Conservation (phyloP, 2,329 filamentous ascomycete species). For the Fusarium sp. region DNA sequence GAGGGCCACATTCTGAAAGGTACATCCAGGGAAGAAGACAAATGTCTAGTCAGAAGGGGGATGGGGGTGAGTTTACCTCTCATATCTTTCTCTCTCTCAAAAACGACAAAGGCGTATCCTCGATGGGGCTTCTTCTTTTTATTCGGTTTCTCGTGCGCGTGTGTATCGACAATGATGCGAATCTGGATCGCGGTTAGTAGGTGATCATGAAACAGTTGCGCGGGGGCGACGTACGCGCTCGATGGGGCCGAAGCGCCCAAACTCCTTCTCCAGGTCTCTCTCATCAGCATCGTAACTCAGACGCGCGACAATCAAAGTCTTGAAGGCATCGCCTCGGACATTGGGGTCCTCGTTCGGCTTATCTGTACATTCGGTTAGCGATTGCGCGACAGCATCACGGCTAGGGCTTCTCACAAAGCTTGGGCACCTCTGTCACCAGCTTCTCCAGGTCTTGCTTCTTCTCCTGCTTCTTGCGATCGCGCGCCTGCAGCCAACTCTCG, state of each 20-base stretch:
- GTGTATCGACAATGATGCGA: slow-evolving; percentile 81
- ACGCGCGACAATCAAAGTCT: slow-evolving; percentile 89
- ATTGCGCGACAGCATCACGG: background rate
- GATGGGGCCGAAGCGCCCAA: slow-evolving; percentile 91
- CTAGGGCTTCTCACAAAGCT: slow-evolving; percentile 61
- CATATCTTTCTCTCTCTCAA: slow-evolving; percentile 97
- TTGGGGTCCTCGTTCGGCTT: slow-evolving; percentile 86
- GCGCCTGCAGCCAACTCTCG: slow-evolving; percentile 90
- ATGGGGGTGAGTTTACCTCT: slow-evolving; percentile 76
- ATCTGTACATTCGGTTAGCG: slow-evolving; percentile 58
- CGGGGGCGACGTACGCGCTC: slow-evolving; percentile 71
- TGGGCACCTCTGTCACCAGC: slow-evolving; percentile 68
- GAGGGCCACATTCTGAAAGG: slow-evolving; percentile 53
- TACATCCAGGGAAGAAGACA: slow-evolving; percentile 39
- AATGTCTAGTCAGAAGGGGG: slow-evolving; percentile 43
- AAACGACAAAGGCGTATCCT: slow-evolving; percentile 97
- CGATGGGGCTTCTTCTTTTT: slow-evolving; percentile 83
- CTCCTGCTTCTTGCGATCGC: slow-evolving; percentile 83
- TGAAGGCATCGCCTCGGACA: slow-evolving; percentile 91
- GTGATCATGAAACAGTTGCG: background rate
- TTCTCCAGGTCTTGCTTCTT: slow-evolving; percentile 73
- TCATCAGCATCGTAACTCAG: slow-evolving; percentile 89
- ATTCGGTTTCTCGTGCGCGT: slow-evolving; percentile 71
- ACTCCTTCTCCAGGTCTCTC: slow-evolving; percentile 90
- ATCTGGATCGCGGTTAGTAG: slow-evolving; percentile 64